phyloP scores from a whole-genome alignment of 768 basidiomycete genomes.

The Crassisporium funariophilum region DNA sequence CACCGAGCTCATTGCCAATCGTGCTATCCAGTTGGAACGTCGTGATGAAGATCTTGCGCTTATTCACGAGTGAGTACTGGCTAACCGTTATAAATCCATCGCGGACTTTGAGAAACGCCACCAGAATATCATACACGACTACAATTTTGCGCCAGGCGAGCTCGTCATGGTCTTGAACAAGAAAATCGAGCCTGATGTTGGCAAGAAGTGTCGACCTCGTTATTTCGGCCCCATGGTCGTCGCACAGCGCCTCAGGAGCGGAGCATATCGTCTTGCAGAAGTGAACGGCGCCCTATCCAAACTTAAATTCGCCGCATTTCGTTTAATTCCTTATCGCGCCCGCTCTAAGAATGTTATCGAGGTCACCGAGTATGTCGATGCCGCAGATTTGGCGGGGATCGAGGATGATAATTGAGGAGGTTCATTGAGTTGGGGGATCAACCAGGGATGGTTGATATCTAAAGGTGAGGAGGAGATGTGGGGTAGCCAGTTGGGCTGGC shows the following conservation, averaged over 20 bases:
- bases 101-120: constrained; percentile 20
- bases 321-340: constrained; percentile 24
- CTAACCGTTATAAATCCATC: constrained; percentile 12
- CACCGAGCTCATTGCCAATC: constrained; percentile 21
- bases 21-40: constrained; percentile 22
- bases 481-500: too few relatives aligned
- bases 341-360: background rate
- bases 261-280: constrained; percentile 23
- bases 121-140: constrained; percentile 22
- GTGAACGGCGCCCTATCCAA: constrained; percentile 20
- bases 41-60: constrained; percentile 7
- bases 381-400: background rate
- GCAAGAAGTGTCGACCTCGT: constrained; percentile 26
- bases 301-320: constrained; percentile 17
- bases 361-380: background rate
- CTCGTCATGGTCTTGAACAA: constrained; percentile 39
- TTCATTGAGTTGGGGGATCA: background rate
- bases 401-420: background rate
- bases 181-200: constrained; percentile 25
- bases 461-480: background rate
- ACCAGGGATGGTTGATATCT: background rate
- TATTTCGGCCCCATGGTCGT: constrained; percentile 37
- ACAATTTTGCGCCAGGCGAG: constrained; percentile 30
- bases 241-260: constrained; percentile 20
- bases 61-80: constrained; percentile 15